These are phyloP conservation scores for Plasmodium gaboni DNA, from an alignment of 169 alveolate species.

Conservation along the genomic window DNA sequence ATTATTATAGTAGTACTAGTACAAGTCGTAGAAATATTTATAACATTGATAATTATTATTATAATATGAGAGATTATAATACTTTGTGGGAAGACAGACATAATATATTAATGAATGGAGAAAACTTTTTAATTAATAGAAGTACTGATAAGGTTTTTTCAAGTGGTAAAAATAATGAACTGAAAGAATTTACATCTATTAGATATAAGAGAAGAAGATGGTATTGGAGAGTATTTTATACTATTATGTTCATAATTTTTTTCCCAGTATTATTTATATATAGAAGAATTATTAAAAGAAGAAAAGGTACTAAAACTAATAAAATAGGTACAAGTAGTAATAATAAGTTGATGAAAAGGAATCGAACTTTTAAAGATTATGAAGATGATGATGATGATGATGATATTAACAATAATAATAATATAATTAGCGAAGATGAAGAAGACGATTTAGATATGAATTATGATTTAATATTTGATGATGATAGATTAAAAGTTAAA, in stretches of 20 bases:
- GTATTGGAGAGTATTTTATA: conserved; percentile 68
- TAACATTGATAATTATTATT: too few species aligned
- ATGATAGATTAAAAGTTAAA: conserved; percentile 18
- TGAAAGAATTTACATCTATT: conserved; percentile 22
- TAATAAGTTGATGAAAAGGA: conserved; percentile 31
- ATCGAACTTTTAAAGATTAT: conserved; percentile 39
- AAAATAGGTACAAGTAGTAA: background rate
- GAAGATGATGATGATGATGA: conserved; percentile 26
- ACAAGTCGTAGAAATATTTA: too few species aligned
- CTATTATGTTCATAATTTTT: conserved; percentile 32
- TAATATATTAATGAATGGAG: conserved; percentile 17
- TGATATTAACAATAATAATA: background rate
- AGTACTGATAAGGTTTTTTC: conserved; percentile 5
- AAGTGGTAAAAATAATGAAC: conserved; percentile 33
- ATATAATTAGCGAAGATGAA: background rate
- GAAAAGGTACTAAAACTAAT: background rate
- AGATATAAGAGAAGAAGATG: conserved; percentile 49
- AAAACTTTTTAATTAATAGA: conserved; percentile 28
- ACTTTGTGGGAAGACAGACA: background rate
- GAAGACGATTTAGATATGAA: conserved; percentile 29
- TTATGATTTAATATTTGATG: conserved; percentile 14
- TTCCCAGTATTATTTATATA: conserved; percentile 63
- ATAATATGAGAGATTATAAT: too few species aligned
- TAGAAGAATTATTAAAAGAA: conserved; percentile 37
- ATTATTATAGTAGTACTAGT: too few species aligned